These are phyloP conservation scores for Nyctanthes arbortristis DNA, from an alignment of 257 asterid species.

Conservation along the genomic window DNA sequence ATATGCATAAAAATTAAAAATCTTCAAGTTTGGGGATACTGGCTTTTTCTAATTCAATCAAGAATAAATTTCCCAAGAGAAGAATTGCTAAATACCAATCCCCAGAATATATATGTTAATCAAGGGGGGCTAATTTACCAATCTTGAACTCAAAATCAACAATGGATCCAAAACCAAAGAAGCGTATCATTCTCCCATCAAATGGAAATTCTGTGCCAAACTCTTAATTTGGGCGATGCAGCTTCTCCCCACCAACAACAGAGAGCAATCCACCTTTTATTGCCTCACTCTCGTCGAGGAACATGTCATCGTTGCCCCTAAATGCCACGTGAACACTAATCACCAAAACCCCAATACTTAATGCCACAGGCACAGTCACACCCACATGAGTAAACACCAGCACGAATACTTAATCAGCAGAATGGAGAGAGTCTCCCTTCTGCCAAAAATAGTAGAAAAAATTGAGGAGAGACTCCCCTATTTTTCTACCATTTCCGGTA, in stretches of 20 bases:
- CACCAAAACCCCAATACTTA: slow-evolving; percentile 56
- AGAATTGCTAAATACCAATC: not conserved
- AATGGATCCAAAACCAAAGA: slow-evolving; percentile 3
- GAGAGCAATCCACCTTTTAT: slow-evolving; percentile 75
- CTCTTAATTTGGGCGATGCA: slow-evolving; percentile 8
- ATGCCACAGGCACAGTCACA: slow-evolving; percentile 63
- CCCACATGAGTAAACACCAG: slow-evolving; percentile 68
- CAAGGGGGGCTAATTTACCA: not conserved
- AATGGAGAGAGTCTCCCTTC: too few relatives aligned
- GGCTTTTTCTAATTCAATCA: not conserved
- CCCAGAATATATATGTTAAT: too few relatives aligned
- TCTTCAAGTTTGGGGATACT: not conserved
- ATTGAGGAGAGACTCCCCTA: too few relatives aligned
- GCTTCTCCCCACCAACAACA: slow-evolving; percentile 47
- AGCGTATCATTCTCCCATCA: not conserved
- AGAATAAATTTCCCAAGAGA: not conserved
- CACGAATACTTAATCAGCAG: slow-evolving; percentile 61
- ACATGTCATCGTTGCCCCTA: slow-evolving; percentile 72
- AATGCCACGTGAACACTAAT: slow-evolving; percentile 57
- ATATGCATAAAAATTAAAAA: slow-evolving; percentile 5
- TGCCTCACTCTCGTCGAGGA: slow-evolving; percentile 73
- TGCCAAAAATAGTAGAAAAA: too few relatives aligned
- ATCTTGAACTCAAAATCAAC: slow-evolving; percentile 1
- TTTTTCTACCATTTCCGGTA: too few relatives aligned
- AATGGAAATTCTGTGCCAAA: not conserved